A percentile compares a stretch with the other conserved stretches of the same genome.
These are phyloP conservation scores for Kokia cookei DNA, from an alignment of 441 rosid genomes.

Conservation along the genomic window DNA sequence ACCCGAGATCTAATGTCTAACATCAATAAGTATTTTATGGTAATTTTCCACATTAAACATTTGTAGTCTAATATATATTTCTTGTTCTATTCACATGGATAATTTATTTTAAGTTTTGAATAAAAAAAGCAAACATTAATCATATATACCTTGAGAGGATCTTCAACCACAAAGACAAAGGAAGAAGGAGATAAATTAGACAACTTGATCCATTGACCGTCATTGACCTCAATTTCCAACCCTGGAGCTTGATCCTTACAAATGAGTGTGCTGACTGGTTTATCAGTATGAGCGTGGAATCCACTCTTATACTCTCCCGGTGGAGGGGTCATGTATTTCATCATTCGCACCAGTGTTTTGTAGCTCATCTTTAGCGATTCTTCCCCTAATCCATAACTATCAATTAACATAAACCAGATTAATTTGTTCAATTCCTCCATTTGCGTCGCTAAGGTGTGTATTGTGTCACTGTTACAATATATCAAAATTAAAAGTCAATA, in stretches of 20 bases:
- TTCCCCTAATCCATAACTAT: too few relatives aligned
- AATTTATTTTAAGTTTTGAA: too few relatives aligned
- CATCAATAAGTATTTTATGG: neutral
- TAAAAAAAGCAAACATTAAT: too few relatives aligned
- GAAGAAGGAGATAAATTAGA: neutral
- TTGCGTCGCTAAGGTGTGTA: neutral
- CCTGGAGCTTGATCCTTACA: conserved; percentile 9
- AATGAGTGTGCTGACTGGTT: neutral
- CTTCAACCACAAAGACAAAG: conserved; percentile 11
- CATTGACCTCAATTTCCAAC: conserved; percentile 1
- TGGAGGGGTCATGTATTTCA: conserved; percentile 20
- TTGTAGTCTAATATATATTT: neutral
- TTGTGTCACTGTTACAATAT: conserved; percentile 2
- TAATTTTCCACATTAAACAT: neutral
- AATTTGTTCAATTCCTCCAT: neutral
- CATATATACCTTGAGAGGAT: conserved; percentile 15
- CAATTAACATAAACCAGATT: too few relatives aligned
- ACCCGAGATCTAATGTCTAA: too few relatives aligned
- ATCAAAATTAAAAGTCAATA: neutral
- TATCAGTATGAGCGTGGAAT: conserved; percentile 8
- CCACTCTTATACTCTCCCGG: neutral
- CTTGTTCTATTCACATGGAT: too few relatives aligned
- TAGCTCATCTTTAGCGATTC: neutral
- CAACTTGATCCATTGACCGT: conserved; percentile 7
- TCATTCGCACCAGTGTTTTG: conserved; percentile 5